Evolutionary conservation across 139 green algal species (phyloP), one percentile per base, ranked within the genome.

Genomic region (Tetradesmus lagerheimii): DNA sequence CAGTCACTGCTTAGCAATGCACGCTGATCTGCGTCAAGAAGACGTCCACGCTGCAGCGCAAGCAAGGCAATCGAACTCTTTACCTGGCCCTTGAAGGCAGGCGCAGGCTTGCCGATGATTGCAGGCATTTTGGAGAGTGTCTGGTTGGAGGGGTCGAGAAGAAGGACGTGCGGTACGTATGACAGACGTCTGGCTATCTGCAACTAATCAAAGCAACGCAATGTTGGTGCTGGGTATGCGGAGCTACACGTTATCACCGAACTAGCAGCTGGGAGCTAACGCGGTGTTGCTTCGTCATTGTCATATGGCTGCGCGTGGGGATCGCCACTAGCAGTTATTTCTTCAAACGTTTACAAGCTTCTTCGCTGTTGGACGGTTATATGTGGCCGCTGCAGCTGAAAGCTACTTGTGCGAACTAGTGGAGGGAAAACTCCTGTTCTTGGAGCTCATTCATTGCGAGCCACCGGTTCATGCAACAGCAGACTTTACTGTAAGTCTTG

Each of bases 41-140:
- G 57, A 18, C 20, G 20, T n/a, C 57, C 23, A 5, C 4, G 57
- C 57, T 71, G 20, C 23, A 71, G 20, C 20, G 23, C 57, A 71
- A 8, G 57, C 57, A 71, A 71, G 20, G 57, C 4, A n/a, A 71
- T 31, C 20, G 25, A 1, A 31, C 9, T 11, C 4, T 15, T 71
- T 8, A 71, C 57, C 57, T 92, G 87, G 47, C 80, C 92, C 90
- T 91, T 94, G 20, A 83, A 94, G n/a, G 79, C 75, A 35, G 92
- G 92, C 15, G 92, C 92, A 14, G 90, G 90, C 41, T 90, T 87
- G 41, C 92, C 92, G 37, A 94, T 93, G 29, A 91, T 93, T n/a
- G 90, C 90, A 57, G 88, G 76, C 92, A 94, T 94, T 1, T 12
- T 92, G 27, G 27, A 6, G 1, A 3, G n/a, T 87, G 34, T 66